Conservation (phyloP, 73 alveolate genomes). For the Uronychia binucleata region DNA sequence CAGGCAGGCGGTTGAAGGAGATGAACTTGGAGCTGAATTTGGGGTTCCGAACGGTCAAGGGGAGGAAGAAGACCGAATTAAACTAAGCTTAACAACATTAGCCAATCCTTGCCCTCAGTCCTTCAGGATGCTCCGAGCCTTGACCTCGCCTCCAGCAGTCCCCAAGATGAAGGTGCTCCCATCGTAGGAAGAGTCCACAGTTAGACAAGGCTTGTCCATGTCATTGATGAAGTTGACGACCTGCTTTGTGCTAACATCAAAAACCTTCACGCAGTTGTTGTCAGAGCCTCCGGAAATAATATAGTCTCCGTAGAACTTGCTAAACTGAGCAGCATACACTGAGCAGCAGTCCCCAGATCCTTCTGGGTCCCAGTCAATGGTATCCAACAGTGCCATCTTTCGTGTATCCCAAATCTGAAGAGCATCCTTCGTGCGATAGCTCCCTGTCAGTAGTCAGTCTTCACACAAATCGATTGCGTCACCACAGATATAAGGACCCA, state of each 20-base stretch:
- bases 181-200: background rate
- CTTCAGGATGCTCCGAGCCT: background rate
- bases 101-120: background rate
- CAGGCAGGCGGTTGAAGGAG: background rate
- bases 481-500: constrained; percentile 85
- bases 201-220: background rate
- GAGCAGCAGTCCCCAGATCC: constrained; percentile 9
- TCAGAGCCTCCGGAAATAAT: constrained; percentile 71
- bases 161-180: background rate
- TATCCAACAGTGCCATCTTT: constrained; percentile 13
- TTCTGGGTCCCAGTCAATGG: constrained; percentile 32
- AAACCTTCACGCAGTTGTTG: constrained; percentile 57
- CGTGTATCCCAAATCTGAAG: constrained; percentile 64
- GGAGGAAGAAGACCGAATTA: too few species aligned
- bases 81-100: background rate
- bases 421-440: constrained; percentile 56
- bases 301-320: constrained; percentile 21
- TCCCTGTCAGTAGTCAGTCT: constrained; percentile 65
- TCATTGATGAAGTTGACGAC: background rate
- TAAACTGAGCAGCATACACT: constrained; percentile 20
- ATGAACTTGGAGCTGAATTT: background rate
- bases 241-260: background rate
- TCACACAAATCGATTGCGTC: constrained; percentile 72
- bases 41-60: background rate
- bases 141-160: background rate